Conservation (phyloP, 1,139 yeast genomes). For the Debaryomyces sp. region DNA sequence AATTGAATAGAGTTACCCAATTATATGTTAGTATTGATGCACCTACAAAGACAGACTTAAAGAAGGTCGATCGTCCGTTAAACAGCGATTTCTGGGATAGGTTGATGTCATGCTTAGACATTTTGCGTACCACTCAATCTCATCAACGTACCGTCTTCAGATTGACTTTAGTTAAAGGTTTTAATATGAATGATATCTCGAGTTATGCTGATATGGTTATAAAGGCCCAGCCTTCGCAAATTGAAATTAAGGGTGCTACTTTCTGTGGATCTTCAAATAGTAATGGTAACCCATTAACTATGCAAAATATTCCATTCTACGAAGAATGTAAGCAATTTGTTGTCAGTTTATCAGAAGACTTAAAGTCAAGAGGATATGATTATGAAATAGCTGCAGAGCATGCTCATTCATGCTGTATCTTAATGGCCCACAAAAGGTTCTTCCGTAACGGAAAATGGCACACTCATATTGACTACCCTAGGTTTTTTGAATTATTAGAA, state of each 20-base stretch:
- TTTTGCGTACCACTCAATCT: constrained; percentile 66
- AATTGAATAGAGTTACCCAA: constrained; percentile 79
- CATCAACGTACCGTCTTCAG: constrained; percentile 92
- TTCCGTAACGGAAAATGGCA: constrained; percentile 76
- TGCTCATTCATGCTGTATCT: constrained; percentile 91
- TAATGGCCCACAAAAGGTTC: constrained; percentile 78
- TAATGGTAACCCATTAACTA: constrained; percentile 86
- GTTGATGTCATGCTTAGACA: constrained; percentile 76
- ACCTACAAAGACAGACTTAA: constrained; percentile 76
- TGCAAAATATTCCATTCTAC: constrained; percentile 94
- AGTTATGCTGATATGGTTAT: constrained; percentile 92
- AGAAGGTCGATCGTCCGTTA: constrained; percentile 84
- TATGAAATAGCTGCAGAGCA: constrained; percentile 94
- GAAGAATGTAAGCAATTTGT: constrained; percentile 87
- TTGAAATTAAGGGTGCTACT: constrained; percentile 93
- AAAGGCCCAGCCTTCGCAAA: constrained; percentile 81
- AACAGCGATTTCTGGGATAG: constrained; percentile 95
- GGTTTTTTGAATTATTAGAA: constrained; percentile 70
- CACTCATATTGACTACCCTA: constrained; percentile 84
- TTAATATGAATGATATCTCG: constrained; percentile 77
- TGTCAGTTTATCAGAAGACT: constrained; percentile 57
- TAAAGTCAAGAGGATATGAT: constrained; percentile 61
- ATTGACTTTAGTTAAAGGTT: constrained; percentile 87
- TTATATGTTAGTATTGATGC: constrained; percentile 93
- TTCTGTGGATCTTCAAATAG: constrained; percentile 84